Conservation (phyloP, 2,329 filamentous ascomycete species). For the Akanthomyces muscarius region DNA sequence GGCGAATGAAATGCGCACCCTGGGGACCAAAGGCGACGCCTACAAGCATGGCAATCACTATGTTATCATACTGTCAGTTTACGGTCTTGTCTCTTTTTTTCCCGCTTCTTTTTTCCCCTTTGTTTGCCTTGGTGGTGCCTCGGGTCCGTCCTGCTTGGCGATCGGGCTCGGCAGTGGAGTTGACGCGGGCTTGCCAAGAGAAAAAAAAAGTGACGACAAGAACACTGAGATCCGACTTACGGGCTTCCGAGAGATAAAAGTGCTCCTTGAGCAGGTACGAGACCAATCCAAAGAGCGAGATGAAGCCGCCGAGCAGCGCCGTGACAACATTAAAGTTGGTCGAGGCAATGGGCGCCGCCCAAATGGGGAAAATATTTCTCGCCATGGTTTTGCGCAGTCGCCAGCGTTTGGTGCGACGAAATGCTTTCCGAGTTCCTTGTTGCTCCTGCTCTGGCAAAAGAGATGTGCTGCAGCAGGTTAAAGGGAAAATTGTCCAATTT, state of each 20-base stretch:
- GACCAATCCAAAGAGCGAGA: slow-evolving; percentile 84
- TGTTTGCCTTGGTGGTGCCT: neutral
- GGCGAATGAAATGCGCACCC: slow-evolving; percentile 71
- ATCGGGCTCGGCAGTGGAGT: slow-evolving; percentile 5
- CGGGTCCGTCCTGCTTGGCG: neutral
- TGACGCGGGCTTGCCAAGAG: neutral
- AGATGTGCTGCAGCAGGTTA: neutral
- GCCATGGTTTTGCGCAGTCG: neutral
- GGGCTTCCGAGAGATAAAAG: slow-evolving; percentile 85
- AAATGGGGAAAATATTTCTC: slow-evolving; percentile 19
- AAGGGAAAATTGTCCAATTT: neutral
- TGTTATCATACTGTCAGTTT: neutral
- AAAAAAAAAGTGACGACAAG: neutral
- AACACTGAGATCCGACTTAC: slow-evolving; percentile 48
- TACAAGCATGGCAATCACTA: slow-evolving; percentile 78
- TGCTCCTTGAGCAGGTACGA: slow-evolving; percentile 87
- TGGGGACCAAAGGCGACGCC: slow-evolving; percentile 76
- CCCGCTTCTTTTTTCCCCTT: neutral
- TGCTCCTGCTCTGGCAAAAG: neutral
- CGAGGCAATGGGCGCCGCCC: slow-evolving; percentile 47
- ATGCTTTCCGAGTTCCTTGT: neutral
- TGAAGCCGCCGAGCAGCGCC: slow-evolving; percentile 77
- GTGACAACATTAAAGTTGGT: slow-evolving; percentile 83
- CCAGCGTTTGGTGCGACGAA: neutral
- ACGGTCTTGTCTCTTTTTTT: neutral